Base-by-base conservation (phyloP, 1,284 basidiomycete species). In the Neonothopanus nambi region DNA sequence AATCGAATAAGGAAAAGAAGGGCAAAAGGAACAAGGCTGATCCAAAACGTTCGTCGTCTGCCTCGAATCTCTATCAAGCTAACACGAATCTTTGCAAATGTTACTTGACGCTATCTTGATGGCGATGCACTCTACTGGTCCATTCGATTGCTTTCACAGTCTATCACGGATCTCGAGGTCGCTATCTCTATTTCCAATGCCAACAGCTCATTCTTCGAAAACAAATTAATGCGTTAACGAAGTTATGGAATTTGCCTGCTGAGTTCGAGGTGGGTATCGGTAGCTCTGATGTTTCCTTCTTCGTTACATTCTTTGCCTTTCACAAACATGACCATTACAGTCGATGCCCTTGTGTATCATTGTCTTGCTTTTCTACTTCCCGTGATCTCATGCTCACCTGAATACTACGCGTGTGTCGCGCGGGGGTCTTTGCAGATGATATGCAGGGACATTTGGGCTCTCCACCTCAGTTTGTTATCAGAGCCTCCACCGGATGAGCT, bases 401-500 rank as follows among this genome's bases (percentile, higher is more conserved):
- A 13, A 33, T 33, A 33, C 30, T 8, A 8, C 3, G 11, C 11
- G 5, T 28, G 26, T 28, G 11, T 28, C 26, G 9, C 13, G 30
- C 8, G 30, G n/a, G n/a, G n/a, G n/a, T n/a, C 30, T 33, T 18
- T 28, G 28, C 54, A 94, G 92, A 71, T 79, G 28, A 72, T 93
- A 41, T 93, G 90, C 61, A 79, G 86, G 57, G 93, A 95, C 62
- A 61, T 93, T 23, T 95, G 93, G 92, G 77, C 84, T 1, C 74
- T 93, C 18, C 81, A 93, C 67, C 74, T 95, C 1, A 75, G 78
- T 39, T 70, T 89, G 4, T 71, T 91, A 5, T 77, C 82, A 3
- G 70, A 76, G 36, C 84, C 84, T 11, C 82, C 82, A 0, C 74
- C 78, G 2, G 71, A 86, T 15, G 87, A 87, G 59, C 84, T 87